Evolutionary conservation across 768 basidiomycete species (phyloP).

Genomic region (Lentinula lateritia): DNA sequence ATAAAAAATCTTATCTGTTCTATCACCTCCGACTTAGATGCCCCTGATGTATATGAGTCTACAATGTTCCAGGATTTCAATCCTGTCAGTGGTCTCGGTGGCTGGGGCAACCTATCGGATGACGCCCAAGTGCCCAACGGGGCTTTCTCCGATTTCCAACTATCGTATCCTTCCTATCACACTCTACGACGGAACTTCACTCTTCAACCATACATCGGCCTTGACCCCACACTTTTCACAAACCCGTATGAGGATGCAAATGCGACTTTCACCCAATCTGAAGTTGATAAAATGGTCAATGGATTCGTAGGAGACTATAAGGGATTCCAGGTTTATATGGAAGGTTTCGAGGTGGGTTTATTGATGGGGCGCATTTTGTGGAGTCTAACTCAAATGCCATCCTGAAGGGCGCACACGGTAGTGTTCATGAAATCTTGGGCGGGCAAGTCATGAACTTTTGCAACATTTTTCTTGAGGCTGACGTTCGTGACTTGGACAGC

Average conservation of each 20-base stretch:
- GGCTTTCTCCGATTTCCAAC: constrained; percentile 18
- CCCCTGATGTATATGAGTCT: constrained; percentile 13
- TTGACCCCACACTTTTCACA: constrained; percentile 10
- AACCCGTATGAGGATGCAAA: constrained; percentile 19
- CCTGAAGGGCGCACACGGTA: constrained; percentile 24
- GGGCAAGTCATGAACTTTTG: constrained; percentile 14
- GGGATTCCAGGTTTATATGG: constrained; percentile 24
- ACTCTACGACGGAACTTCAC: constrained; percentile 26
- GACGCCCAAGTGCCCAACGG: constrained; percentile 17
- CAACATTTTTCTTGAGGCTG: neutral
- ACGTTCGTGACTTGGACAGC: constrained; percentile 9
- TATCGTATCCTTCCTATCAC: constrained; percentile 27
- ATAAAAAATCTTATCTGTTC: neutral
- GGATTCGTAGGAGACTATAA: constrained; percentile 23
- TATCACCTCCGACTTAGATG: neutral
- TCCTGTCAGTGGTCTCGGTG: constrained; percentile 15
- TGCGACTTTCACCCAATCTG: constrained; percentile 17
- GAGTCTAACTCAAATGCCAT: neutral
- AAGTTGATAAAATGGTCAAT: constrained; percentile 18
- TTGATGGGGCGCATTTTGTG: neutral
- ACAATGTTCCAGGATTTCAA: constrained; percentile 13
- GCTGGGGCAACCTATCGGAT: constrained; percentile 16
- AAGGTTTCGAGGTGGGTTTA: constrained; percentile 18
- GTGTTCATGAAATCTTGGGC: constrained; percentile 25
- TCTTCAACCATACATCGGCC: constrained; percentile 21